Percentiles rank a stretch among this genome's conserved stretches.
Evolutionary conservation across 371 early-diverging fungal species (phyloP).

Genomic region (Lichtheimia ramosa): DNA sequence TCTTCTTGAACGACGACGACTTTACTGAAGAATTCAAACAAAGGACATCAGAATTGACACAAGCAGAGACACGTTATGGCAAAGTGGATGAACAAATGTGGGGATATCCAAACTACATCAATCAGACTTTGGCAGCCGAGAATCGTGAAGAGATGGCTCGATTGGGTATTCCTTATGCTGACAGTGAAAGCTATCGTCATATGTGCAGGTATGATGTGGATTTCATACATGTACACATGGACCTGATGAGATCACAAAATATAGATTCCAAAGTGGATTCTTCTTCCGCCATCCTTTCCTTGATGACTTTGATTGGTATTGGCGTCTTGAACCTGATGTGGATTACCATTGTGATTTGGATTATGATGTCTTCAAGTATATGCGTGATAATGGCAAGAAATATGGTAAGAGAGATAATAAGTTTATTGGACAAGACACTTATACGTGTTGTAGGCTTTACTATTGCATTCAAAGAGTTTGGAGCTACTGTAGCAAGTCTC

Average conservation of each 20-base stretch:
- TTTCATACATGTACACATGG: neutral
- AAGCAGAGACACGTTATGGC: slow-evolving; percentile 56
- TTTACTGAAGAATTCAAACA: slow-evolving; percentile 76
- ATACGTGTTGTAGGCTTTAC: slow-evolving; percentile 41
- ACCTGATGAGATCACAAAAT: neutral
- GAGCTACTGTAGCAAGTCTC: slow-evolving; percentile 72
- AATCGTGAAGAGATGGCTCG: slow-evolving; percentile 58
- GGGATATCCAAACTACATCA: slow-evolving; percentile 85
- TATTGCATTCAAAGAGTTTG: slow-evolving; percentile 73
- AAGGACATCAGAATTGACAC: slow-evolving; percentile 57
- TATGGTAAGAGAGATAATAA: slow-evolving; percentile 56
- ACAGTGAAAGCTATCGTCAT: slow-evolving; percentile 83
- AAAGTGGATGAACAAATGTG: slow-evolving; percentile 59
- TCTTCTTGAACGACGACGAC: slow-evolving; percentile 83
- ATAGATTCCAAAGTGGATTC: slow-evolving; percentile 66
- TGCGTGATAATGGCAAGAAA: slow-evolving; percentile 74
- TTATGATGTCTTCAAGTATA: slow-evolving; percentile 87
- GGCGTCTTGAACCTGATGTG: slow-evolving; percentile 96
- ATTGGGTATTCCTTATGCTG: slow-evolving; percentile 77
- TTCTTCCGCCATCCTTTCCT: slow-evolving; percentile 87
- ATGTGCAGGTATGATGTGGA: slow-evolving; percentile 76
- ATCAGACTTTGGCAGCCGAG: slow-evolving; percentile 64
- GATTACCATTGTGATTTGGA: slow-evolving; percentile 86
- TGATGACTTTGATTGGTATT: slow-evolving; percentile 85
- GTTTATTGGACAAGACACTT: neutral